Base-by-base conservation (phyloP, 176 grass and related monocot genomes). In the Oryza meyeriana region DNA sequence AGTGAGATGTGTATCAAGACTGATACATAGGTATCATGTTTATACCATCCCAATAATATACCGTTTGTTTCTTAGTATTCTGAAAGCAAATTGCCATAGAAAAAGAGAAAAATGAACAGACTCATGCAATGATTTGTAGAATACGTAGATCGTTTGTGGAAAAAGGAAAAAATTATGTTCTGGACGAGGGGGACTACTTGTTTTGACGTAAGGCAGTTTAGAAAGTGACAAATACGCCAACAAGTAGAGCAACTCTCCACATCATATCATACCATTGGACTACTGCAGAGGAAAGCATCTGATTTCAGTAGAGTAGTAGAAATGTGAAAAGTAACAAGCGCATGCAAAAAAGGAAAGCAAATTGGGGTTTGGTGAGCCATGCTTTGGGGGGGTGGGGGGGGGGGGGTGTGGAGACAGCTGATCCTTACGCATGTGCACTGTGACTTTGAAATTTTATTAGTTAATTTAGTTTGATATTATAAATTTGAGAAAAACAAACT, bases 351-450 rank as follows among this genome's bases (percentile, higher is more conserved):
- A 52, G 48, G 80, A 44, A 61, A 6, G 27, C 20, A 55, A 33
- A 73, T 39, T 59, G 29, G 74, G 67, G 67, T 63, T 74, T 88
- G 87, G 76, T 75, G 69, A 84, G 75, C n/a, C 75, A 84, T 74
- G 59, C 59, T 48, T 48, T 65, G 33, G 57, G 26, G 66, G 41
- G n/a, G n/a, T n/a, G n/a, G n/a, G n/a, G n/a, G n/a, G n/a, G n/a
- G n/a, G n/a, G n/a, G n/a, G n/a, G n/a, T n/a, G n/a, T n/a, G n/a
- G n/a, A n/a, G 20, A 77, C 65, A 41, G 66, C 41, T 44, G 12
- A 44, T 66, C 67, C 67, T 67, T 45, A 78, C 66, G 61, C 81
- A 79, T 62, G 45, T 61, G 74, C 75, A 30, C 77, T 27, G 5
- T 72, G 73, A 52, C 79, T 83, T 9, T 24, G 18, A 13, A 42